Base-by-base conservation (phyloP, 2,329 filamentous ascomycete species). In the Claviceps lovelessii region DNA sequence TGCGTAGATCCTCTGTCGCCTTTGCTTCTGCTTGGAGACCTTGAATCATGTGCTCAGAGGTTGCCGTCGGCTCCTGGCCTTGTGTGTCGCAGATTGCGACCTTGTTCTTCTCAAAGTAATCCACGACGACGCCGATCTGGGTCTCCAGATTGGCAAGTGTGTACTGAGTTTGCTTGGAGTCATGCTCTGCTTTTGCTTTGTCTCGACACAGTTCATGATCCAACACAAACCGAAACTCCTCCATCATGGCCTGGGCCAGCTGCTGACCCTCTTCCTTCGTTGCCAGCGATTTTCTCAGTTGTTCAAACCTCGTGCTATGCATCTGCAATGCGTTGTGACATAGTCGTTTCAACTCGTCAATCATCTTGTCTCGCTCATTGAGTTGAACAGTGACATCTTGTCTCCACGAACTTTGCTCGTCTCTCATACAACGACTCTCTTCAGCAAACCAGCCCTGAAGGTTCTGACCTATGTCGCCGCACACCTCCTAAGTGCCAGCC, bases 191-290 rank as follows among this genome's bases (percentile, higher is more conserved):
- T 19, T 55, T 58, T 28, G 52, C 53, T 49, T 51, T 62, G 42
- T 62, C 62, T 46, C 58, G 53, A 9, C 57, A 54, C 45, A 69
- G 58, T 1, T 60, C 59, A 31, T 60, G 41, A 13, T 64, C 58
- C 17, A 70, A 55, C 9, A 55, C 52, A 5, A 42, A 44, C 28
- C 53, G 59, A 54, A 68, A 58, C 6, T 59, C 58, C 1, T 54
- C 46, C 13, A 62, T 53, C 31, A 60, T 49, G 6, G 37, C 33
- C 17, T 60, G 58, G 1, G 68, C 19, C n/a, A 58, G 42, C 7
- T 56, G 45, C 33, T 61, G 51, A 23, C 33, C 53, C n/a, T 57
- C 56, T 31, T 51, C 47, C 17, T 52, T 55, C n/a, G 50, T 51
- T 5, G 50, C 51, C 47, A 57, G 11, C 6, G 53, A 49, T 4